Evolutionary conservation across 495 filamentous ascomycete genomes (phyloP), one percentile per base, ranked within the genome.

Genomic region (Trypethelium eluteriae): DNA sequence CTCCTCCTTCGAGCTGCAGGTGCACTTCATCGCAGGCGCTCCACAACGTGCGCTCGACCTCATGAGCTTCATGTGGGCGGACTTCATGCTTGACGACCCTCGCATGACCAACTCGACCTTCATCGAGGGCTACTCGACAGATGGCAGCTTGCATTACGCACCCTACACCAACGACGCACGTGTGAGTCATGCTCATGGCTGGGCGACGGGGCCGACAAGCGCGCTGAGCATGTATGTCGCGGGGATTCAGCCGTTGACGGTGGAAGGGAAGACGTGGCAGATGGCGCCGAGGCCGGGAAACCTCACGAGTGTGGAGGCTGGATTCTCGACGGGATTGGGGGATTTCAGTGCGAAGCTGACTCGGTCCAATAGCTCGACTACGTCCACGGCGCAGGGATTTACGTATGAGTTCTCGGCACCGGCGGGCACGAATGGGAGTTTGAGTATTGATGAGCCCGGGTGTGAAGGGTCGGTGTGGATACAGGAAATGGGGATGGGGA

Each of bases 81-180:
- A 59, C 53, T 85, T 84, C 76, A 83, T 87, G 75, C 80, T 88
- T 44, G 78, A 86, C 66, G 82, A 85, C 57, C 79, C 79, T 2
- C 81, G 84, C 50, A 83, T 85, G 68, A 89, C 85, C 2, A 83
- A 86, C 65, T 82, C 79, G 39, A 88, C 85, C 0, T 79, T 85
- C 73, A 79, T 84, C 59, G 85, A 88, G 71, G 85, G 85, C 0
- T 88, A 84, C 68, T 73, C 82, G 11, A 74, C 72, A 2, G 81
- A 86, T 71, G 85, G 84, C 32, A 74, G 79, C 34, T 74, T 84
- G 38, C 81, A 84, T 47, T 88, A 89, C 71, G 80, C 83, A 3
- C 80, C 83, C 0, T 86, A 86, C 71, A 73, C 67, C 46, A 80
- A 80, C 64, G 76, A 80, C 39, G 75, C 83, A 6, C 76, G 83